A percentile compares a stretch with the other conserved stretches of the same genome.
These are phyloP conservation scores for Annona squamosa DNA, from an alignment of 164 flowering plant genomes.

Conservation along the genomic window DNA sequence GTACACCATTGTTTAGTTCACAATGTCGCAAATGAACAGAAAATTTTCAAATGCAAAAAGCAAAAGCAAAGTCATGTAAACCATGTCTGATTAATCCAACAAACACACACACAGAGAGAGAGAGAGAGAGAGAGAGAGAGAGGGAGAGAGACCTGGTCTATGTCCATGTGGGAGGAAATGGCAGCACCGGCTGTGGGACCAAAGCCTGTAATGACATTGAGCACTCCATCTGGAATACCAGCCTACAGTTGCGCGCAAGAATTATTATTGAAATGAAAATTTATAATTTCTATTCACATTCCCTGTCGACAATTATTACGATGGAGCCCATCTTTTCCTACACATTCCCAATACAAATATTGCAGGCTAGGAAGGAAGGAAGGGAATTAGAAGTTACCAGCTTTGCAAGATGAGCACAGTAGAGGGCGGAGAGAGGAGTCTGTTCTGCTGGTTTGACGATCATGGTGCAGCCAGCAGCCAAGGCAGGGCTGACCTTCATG, in stretches of 20 bases:
- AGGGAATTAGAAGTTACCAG: constrained; percentile 27
- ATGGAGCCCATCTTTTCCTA: too few species aligned
- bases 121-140: constrained; percentile 11
- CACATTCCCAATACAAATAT: too few species aligned
- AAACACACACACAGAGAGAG: neutral
- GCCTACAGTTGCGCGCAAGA: constrained; percentile 36
- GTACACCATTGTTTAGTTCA: neutral
- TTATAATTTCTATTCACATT: too few species aligned
- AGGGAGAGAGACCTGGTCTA: constrained; percentile 45
- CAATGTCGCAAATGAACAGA: neutral
- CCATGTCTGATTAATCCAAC: neutral
- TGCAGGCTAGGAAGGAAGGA: neutral
- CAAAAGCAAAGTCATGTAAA: neutral
- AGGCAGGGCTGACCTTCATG: constrained; percentile 56
- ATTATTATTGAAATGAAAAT: too few species aligned
- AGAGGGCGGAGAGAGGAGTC: constrained; percentile 76
- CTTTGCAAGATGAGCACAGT: constrained; percentile 65
- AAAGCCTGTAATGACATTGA: constrained; percentile 69
- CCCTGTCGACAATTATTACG: too few species aligned
- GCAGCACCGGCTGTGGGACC: constrained; percentile 83
- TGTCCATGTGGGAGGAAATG: constrained; percentile 76
- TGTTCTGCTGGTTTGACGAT: constrained; percentile 85
- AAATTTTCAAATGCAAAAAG: neutral
- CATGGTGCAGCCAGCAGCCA: constrained; percentile 87
- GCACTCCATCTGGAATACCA: constrained; percentile 85